Conservation (phyloP, 805 yeast species). For the Metschnikowia proteae region DNA sequence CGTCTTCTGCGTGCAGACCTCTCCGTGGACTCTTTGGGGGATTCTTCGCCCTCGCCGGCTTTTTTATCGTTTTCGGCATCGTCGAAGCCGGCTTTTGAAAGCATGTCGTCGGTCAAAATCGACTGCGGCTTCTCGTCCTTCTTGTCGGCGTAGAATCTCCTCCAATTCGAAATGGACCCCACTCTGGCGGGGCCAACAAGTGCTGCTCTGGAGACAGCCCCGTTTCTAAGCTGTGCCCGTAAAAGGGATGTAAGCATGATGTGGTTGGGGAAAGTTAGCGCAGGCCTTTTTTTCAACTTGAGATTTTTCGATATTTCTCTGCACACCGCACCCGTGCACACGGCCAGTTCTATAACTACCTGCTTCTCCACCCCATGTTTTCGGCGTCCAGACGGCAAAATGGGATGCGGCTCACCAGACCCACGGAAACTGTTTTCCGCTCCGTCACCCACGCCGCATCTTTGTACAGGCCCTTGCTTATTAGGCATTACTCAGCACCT, state of each 20-base stretch:
- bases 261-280: not conserved
- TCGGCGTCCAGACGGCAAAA: not conserved
- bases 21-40: constrained; percentile 15
- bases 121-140: constrained; percentile 37
- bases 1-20: constrained; percentile 25
- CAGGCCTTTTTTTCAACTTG: not conserved
- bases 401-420: not conserved
- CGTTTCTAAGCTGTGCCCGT: constrained; percentile 7
- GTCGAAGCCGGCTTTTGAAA: constrained; percentile 83
- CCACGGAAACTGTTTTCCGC: not conserved
- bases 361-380: not conserved
- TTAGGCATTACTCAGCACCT: constrained; percentile 9
- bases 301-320: constrained; percentile 1
- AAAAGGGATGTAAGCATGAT: constrained; percentile 11
- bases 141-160: constrained; percentile 19
- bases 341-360: not conserved
- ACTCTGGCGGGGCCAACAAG: not conserved
- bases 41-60: constrained; percentile 5
- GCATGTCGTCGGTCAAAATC: constrained; percentile 73
- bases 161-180: not conserved
- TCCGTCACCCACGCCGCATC: not conserved
- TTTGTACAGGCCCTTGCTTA: not conserved
- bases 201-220: constrained; percentile 6
- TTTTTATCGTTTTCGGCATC: constrained; percentile 23
- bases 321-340: constrained; percentile 5